These are phyloP conservation scores for Trebouxia sp. DNA, from an alignment of 139 green algal genomes.

Conservation along the genomic window DNA sequence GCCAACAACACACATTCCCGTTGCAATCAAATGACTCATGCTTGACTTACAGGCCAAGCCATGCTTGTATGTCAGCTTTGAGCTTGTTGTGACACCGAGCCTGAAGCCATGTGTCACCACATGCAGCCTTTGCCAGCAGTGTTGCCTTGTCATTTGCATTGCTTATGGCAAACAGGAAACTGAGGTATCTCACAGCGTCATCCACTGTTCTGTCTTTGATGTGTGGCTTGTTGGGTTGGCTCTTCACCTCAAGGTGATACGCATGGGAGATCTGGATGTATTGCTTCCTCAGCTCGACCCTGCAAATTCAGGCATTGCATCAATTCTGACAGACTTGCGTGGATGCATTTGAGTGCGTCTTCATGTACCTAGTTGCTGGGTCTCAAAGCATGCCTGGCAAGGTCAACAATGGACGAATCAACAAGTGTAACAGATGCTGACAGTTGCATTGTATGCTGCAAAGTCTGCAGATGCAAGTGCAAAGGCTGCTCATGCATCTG, in stretches of 20 bases:
- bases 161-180: neutral
- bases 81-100: neutral
- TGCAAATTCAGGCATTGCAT: too few relatives aligned
- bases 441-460: too few relatives aligned
- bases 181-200: constrained; percentile 16
- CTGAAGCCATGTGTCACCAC: neutral
- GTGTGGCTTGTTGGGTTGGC: neutral
- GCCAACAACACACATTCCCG: too few relatives aligned
- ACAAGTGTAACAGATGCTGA: too few relatives aligned
- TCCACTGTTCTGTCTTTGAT: constrained; percentile 9
- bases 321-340: too few relatives aligned
- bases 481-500: too few relatives aligned
- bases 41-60: neutral
- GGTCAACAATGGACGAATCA: too few relatives aligned
- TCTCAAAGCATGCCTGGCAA: too few relatives aligned
- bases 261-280: neutral
- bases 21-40: too few relatives aligned
- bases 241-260: neutral
- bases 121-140: neutral
- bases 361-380: too few relatives aligned
- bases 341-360: too few relatives aligned
- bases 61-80: neutral
- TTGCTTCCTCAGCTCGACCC: neutral
- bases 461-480: too few relatives aligned
- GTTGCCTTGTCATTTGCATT: constrained; percentile 17